These are phyloP conservation scores for Streptanthus diversifolius DNA, from an alignment of 345 rosid species.

Conservation along the genomic window DNA sequence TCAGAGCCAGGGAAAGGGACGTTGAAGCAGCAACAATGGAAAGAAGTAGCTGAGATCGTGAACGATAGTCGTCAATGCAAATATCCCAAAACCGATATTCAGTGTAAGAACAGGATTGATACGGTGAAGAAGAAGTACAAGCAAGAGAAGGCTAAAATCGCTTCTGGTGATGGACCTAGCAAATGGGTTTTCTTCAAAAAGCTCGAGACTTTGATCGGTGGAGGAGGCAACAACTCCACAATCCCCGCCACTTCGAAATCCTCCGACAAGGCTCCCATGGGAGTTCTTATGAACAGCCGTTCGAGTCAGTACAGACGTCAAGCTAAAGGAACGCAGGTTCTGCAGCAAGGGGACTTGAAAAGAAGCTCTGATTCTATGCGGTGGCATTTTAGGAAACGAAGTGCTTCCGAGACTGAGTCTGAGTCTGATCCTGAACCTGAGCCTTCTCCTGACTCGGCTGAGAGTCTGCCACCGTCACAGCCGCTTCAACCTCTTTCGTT, in stretches of 20 bases:
- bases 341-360: conserved; percentile 13
- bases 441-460: conserved; percentile 38
- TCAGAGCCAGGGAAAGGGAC: conserved; percentile 86
- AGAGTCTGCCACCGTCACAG: conserved; percentile 41
- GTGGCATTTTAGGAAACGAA: conserved; percentile 45
- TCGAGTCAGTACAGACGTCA: conserved; percentile 24
- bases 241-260: background rate
- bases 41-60: conserved; percentile 89
- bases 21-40: conserved; percentile 91
- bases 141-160: conserved; percentile 64
- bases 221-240: conserved; percentile 3
- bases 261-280: conserved; percentile 42
- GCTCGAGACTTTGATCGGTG: conserved; percentile 61
- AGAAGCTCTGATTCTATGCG: conserved; percentile 34
- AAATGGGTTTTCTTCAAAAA: conserved; percentile 76
- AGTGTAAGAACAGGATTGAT: conserved; percentile 94
- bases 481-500: conserved; percentile 10
- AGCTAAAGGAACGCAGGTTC: conserved; percentile 5
- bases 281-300: conserved; percentile 47
- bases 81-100: conserved; percentile 70
- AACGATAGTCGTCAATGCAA: conserved; percentile 56
- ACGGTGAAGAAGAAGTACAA: conserved; percentile 94
- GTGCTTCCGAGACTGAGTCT: conserved; percentile 37
- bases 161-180: conserved; percentile 53
- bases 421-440: conserved; percentile 42